A percentile compares a stretch with the other conserved stretches of the same genome.
phyloP scores from a whole-genome alignment of 2,329 filamentous ascomycete genomes.

The Clarireedia paspali region DNA sequence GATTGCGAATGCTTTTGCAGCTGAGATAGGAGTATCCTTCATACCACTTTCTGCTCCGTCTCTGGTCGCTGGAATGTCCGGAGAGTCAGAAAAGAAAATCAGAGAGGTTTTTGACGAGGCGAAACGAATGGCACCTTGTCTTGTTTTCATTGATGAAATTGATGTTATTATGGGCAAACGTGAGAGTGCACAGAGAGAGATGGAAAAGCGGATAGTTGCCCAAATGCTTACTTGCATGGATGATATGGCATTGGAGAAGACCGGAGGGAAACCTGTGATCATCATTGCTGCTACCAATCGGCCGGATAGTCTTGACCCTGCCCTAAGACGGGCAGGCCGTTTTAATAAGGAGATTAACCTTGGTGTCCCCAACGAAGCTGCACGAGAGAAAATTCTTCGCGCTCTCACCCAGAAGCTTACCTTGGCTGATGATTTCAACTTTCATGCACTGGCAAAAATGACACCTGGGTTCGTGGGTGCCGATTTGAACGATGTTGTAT shows the following conservation, averaged over 20 bases:
- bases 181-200: conserved; percentile 76
- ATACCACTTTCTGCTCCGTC: conserved; percentile 77
- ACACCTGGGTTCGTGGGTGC: conserved; percentile 92
- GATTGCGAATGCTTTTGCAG: conserved; percentile 73
- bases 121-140: conserved; percentile 73
- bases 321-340: conserved; percentile 62
- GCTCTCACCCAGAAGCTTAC: conserved; percentile 61
- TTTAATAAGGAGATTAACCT: conserved; percentile 85
- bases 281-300: conserved; percentile 88
- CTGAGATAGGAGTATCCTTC: conserved; percentile 67
- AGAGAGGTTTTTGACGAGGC: conserved; percentile 84
- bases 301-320: conserved; percentile 77
- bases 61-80: conserved; percentile 79
- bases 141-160: conserved; percentile 89
- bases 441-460: conserved; percentile 64
- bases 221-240: conserved; percentile 86
- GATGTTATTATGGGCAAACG: conserved; percentile 85
- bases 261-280: conserved; percentile 72
- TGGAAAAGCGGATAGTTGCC: conserved; percentile 79
- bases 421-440: conserved; percentile 64
- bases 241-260: conserved; percentile 63
- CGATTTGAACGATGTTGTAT: conserved; percentile 64
- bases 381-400: conserved; percentile 69
- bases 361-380: conserved; percentile 73
- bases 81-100: conserved; percentile 81